These are phyloP conservation scores for Acrocalymma vagum DNA, from an alignment of 2,329 filamentous ascomycete species.

Conservation along the genomic window DNA sequence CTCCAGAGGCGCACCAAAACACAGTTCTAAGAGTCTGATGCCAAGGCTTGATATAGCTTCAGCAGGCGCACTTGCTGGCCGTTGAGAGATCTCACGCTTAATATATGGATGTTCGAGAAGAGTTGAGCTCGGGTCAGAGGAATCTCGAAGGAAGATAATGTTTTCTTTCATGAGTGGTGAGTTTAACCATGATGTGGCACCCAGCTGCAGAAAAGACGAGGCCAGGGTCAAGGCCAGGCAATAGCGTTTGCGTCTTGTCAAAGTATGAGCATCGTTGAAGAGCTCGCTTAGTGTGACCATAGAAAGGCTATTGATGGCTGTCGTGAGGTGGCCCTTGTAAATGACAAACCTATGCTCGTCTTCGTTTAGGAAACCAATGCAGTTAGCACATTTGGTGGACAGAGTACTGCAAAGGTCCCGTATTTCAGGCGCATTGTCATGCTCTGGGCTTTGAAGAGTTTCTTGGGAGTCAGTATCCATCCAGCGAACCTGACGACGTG, in stretches of 20 bases:
- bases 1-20: conserved; percentile 19
- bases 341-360: conserved; percentile 18
- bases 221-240: conserved; percentile 28
- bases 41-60: conserved; percentile 14
- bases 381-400: conserved; percentile 1
- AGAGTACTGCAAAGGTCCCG: conserved; percentile 9
- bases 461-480: no score
- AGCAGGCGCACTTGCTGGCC: background rate
- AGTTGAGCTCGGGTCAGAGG: background rate
- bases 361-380: conserved; percentile 19
- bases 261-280: background rate
- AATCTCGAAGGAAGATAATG: conserved; percentile 19
- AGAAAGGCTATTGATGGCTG: background rate
- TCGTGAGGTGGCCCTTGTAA: conserved; percentile 4
- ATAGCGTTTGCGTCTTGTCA: conserved; percentile 30
- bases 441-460: background rate
- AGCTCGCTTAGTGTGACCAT: conserved; percentile 9
- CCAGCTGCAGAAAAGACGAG: conserved; percentile 32
- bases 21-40: conserved; percentile 22
- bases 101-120: conserved; percentile 17
- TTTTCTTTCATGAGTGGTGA: conserved; percentile 8
- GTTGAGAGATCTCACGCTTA: conserved; percentile 4
- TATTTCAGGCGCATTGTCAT: conserved; percentile 1
- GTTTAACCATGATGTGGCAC: conserved; percentile 33
- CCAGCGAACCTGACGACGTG: no score